Conservation (phyloP, 345 rosid genomes). For the Eucalyptus camaldulensis region DNA sequence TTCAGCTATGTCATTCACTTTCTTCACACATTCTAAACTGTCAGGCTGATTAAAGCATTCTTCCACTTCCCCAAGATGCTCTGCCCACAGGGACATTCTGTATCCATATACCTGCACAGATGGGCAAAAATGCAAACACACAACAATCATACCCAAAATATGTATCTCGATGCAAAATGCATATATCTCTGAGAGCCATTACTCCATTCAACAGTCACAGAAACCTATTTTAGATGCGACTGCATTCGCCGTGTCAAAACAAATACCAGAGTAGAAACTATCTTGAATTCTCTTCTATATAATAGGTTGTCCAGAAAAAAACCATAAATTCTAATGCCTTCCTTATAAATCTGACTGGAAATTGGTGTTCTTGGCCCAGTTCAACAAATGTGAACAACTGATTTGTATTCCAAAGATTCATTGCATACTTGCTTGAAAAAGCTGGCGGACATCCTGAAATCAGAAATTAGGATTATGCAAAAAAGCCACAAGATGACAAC, state of each 20-base stretch:
- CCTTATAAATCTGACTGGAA: neutral
- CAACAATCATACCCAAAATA: neutral
- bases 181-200: neutral
- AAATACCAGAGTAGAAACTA: neutral
- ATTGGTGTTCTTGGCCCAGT: neutral
- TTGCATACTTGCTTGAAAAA: neutral
- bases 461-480: neutral
- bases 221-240: neutral
- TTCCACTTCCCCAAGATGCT: constrained; percentile 60
- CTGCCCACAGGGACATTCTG: constrained; percentile 92
- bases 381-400: neutral
- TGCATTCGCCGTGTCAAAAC: neutral
- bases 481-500: constrained; percentile 17
- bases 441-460: neutral
- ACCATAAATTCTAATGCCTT: neutral
- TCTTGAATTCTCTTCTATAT: neutral
- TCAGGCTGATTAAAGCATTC: constrained; percentile 31
- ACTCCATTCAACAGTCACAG: neutral
- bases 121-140: neutral
- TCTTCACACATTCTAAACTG: constrained; percentile 48
- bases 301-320: neutral
- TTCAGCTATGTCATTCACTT: constrained; percentile 47
- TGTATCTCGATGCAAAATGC: neutral
- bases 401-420: neutral
- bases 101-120: constrained; percentile 68